A percentile compares a stretch with the other conserved stretches of the same genome.
These are phyloP conservation scores for Chlorella sp. DNA, from an alignment of 139 green algal genomes.

Conservation along the genomic window DNA sequence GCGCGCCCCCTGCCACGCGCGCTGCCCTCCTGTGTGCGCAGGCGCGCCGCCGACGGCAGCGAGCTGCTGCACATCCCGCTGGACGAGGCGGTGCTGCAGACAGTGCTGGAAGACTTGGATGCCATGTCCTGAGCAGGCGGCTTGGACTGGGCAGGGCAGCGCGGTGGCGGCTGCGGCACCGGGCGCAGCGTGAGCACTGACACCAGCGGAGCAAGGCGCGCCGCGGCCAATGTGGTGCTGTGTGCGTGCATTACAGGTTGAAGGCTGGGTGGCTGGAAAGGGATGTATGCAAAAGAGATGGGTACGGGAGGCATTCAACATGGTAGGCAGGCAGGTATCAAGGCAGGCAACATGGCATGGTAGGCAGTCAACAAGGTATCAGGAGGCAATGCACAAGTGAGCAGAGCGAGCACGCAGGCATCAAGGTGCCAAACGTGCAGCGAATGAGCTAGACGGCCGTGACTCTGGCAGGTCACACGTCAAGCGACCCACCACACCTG, in stretches of 20 bases:
- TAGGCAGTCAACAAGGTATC: too few species aligned
- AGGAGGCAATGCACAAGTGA: too few species aligned
- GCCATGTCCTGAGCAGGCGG: conserved; percentile 29
- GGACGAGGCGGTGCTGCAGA: conserved; percentile 25
- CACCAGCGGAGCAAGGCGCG: background rate
- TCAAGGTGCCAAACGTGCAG: too few species aligned
- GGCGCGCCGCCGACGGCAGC: conserved; percentile 41
- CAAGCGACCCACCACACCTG: conserved; percentile 18
- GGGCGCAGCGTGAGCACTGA: background rate
- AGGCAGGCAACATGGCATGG: too few species aligned
- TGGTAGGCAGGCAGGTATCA: too few species aligned
- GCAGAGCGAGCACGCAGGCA: too few species aligned
- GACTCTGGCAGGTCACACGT: background rate
- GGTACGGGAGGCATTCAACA: too few species aligned
- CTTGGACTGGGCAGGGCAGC: too few species aligned
- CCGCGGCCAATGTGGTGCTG: too few species aligned
- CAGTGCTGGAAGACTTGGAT: conserved; percentile 48
- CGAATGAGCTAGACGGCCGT: background rate
- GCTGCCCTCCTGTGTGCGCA: background rate
- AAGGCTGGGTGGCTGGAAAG: too few species aligned
- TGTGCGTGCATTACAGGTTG: too few species aligned
- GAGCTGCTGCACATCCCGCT: conserved; percentile 73
- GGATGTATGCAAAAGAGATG: too few species aligned
- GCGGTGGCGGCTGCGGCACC: background rate
- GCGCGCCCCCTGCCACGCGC: background rate